phyloP scores from a whole-genome alignment of 2,329 filamentous ascomycete species.

The Talaromyces islandicus region DNA sequence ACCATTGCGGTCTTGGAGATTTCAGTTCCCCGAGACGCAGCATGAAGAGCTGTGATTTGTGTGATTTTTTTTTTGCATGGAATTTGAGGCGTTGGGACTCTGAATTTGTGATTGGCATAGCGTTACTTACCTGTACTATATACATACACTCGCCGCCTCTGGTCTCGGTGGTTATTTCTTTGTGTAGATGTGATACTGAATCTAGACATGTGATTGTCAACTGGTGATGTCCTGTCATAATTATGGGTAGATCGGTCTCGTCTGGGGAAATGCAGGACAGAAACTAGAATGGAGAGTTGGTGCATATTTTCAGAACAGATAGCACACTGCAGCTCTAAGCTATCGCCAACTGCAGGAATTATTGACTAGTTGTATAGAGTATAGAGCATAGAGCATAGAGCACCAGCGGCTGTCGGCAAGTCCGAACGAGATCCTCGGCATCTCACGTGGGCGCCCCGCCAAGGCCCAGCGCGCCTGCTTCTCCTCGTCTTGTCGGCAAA shows the following conservation, averaged over 20 bases:
- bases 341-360: too few relatives aligned
- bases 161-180: neutral
- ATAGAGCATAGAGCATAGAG: too few relatives aligned
- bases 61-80: constrained; percentile 7
- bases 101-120: constrained; percentile 9
- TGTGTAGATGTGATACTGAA: neutral
- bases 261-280: neutral
- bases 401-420: neutral
- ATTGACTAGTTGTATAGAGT: too few relatives aligned
- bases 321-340: neutral
- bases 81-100: constrained; percentile 2
- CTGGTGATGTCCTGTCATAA: neutral
- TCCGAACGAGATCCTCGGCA: neutral
- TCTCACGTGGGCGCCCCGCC: constrained; percentile 59
- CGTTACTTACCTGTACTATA: constrained; percentile 3
- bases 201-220: neutral
- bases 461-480: constrained; percentile 63
- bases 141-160: neutral
- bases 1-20: constrained; percentile 51
- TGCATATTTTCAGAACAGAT: neutral
- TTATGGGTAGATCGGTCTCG: neutral
- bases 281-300: neutral
- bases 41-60: constrained; percentile 11
- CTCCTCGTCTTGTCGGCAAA: constrained; percentile 40
- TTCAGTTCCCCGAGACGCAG: constrained; percentile 36